Conservation (phyloP, 345 rosid species). For the Citrus medica region DNA sequence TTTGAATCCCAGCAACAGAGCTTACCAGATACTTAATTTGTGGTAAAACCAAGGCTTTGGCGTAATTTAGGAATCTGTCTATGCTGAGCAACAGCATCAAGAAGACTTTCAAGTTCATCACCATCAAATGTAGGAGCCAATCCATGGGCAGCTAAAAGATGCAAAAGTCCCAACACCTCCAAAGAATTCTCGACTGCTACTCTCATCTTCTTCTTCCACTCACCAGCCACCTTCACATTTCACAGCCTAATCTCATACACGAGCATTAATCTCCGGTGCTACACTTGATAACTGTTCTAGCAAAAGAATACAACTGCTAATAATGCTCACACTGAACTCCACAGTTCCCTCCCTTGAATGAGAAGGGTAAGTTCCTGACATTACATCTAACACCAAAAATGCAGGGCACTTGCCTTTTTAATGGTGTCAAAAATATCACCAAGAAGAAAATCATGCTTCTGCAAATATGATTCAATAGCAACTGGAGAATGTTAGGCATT, state of each 20-base stretch:
- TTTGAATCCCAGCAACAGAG: background rate
- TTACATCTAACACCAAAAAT: too few relatives aligned
- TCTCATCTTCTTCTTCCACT: conserved; percentile 34
- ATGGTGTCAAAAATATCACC: conserved; percentile 24
- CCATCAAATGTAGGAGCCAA: background rate
- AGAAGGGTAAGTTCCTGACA: background rate
- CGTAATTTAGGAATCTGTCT: conserved; percentile 25
- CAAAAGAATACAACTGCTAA: conserved; percentile 8
- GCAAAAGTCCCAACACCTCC: too few relatives aligned
- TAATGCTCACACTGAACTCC: conserved; percentile 22
- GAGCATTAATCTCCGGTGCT: conserved; percentile 18
- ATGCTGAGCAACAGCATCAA: conserved; percentile 20
- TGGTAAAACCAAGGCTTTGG: conserved; percentile 26
- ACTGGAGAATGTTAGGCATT: background rate
- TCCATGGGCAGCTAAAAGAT: too few relatives aligned
- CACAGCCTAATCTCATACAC: conserved; percentile 20
- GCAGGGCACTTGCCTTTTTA: conserved; percentile 37
- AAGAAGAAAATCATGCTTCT: conserved; percentile 24
- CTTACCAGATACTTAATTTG: conserved; percentile 28
- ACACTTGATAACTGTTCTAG: conserved; percentile 32
- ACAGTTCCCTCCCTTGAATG: background rate
- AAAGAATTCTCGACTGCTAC: background rate
- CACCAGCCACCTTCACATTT: conserved; percentile 14
- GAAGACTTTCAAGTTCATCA: conserved; percentile 25
- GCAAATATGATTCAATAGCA: conserved; percentile 43